phyloP scores from a whole-genome alignment of 345 rosid species.

The Hypericum perforatum region DNA sequence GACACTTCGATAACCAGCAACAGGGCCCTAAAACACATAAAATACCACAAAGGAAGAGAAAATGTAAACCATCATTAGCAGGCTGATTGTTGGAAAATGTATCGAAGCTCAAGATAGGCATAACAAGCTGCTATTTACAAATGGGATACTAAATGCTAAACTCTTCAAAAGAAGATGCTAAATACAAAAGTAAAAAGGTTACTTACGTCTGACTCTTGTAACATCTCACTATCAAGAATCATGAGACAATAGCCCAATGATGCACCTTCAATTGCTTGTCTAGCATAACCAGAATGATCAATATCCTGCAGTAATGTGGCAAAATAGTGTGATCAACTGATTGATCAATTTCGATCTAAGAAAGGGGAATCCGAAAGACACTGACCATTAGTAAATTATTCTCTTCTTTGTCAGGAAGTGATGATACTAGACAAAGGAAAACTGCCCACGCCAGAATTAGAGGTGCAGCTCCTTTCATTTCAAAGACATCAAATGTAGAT shows the following conservation, averaged over 20 bases:
- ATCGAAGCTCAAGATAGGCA: not conserved
- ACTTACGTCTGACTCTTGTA: constrained; percentile 73
- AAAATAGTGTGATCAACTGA: constrained; percentile 4
- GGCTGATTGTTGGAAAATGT: not conserved
- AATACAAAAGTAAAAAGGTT: constrained; percentile 10
- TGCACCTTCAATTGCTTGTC: constrained; percentile 81
- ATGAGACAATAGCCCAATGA: constrained; percentile 61
- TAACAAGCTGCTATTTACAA: too few species aligned
- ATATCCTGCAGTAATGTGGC: constrained; percentile 45
- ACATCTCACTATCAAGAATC: constrained; percentile 56
- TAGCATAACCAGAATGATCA: constrained; percentile 72
- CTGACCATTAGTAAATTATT: constrained; percentile 49
- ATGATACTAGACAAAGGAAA: constrained; percentile 70
- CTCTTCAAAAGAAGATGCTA: not conserved
- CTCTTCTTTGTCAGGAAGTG: constrained; percentile 70
- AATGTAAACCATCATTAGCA: not conserved
- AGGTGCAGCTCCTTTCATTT: constrained; percentile 66
- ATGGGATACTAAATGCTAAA: not conserved
- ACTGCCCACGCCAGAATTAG: constrained; percentile 88
- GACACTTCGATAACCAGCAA: constrained; percentile 72
- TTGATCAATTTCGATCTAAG: constrained; percentile 9
- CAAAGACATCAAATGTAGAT: constrained; percentile 52
- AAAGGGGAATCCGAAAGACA: constrained; percentile 6
- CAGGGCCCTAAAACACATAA: constrained; percentile 45
- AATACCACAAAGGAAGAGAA: not conserved